Base-by-base conservation (phyloP, 768 basidiomycete species). In the Leccinellum luteum region DNA sequence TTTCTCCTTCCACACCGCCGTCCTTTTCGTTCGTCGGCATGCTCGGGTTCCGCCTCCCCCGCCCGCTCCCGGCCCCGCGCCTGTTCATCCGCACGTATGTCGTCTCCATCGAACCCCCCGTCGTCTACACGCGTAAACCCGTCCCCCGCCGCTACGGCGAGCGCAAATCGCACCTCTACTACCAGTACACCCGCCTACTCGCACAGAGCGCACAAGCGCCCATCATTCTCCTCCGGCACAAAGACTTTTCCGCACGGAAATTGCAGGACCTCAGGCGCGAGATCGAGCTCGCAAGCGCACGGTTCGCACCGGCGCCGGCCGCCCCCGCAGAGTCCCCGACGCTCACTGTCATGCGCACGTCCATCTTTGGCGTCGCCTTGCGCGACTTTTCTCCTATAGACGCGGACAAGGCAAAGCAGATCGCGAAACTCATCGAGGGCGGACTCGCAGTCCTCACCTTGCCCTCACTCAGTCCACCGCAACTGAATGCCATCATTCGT, bases 81-180 rank as follows among this genome's bases (percentile, higher is more conserved):
- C 41, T 43, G 2, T 43, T 43, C 17, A 32, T 71, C 56, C 79
- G 83, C 56, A 61, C 69, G 32, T 86, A 86, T 75, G 84, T 79
- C 54, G 77, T 89, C 60, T 85, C 85, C 6, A 71, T 88, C 45
- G 73, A 76, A 41, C 76, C 79, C 4, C 76, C 85, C 32, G 74
- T 79, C 60, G 67, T 78, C 32, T 79, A 83, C 43, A 78, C 81
- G 5, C 75, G 82, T 3, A 86, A 85, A 66, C 73, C 74, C 31
- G 71, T 73, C 27, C 84, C 85, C 0, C 89, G 94, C 44, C 78
- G 83, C 58, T 94, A 92, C 70, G 81, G 80, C 51, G 83, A 85
- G 68, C 88, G 90, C 70, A 97, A 95, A 72, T 78, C 85, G 2
- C 86, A 84, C 73, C 85, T 92, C 70, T 92, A 86, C 75, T 81